Conservation (phyloP, 2,329 filamentous ascomycete species). For the Parastagonospora nodorum region DNA sequence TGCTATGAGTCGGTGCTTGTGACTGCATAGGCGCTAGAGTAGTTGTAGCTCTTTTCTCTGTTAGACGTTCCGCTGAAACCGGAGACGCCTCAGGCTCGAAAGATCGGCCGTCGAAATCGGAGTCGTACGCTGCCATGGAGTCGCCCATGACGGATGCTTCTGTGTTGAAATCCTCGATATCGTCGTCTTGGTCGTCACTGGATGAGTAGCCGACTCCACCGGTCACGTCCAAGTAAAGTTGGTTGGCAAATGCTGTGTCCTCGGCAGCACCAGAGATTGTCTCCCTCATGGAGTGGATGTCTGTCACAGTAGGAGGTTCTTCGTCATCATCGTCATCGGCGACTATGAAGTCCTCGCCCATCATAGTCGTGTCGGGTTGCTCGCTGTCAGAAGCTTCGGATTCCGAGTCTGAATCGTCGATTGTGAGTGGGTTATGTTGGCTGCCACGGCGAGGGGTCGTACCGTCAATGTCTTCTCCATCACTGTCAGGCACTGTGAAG, state of each 20-base stretch:
- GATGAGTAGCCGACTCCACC: background rate
- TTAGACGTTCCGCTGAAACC: too few relatives aligned
- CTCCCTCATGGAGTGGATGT: background rate
- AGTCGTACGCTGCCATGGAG: conserved; percentile 3
- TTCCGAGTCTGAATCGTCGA: conserved; percentile 33
- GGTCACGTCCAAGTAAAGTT: conserved; percentile 6
- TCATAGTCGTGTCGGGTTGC: conserved; percentile 13
- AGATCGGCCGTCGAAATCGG: conserved; percentile 2
- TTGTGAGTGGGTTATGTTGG: conserved; percentile 33
- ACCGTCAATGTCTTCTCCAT: conserved; percentile 29
- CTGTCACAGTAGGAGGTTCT: background rate
- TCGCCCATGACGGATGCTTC: conserved; percentile 12
- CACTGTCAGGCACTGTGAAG: conserved; percentile 41
- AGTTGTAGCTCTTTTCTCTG: too few relatives aligned
- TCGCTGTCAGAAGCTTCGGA: conserved; percentile 8
- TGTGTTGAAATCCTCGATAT: conserved; percentile 13
- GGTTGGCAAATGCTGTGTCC: conserved; percentile 3
- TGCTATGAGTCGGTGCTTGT: too few relatives aligned
- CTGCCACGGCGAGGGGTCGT: conserved; percentile 22
- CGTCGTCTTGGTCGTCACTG: conserved; percentile 3
- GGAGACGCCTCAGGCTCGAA: background rate
- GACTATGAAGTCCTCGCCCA: conserved; percentile 8
- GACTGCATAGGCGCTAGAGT: too few relatives aligned
- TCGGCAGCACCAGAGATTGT: background rate
- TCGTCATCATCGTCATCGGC: conserved; percentile 4